Conservation (phyloP, 1,284 basidiomycete genomes). For the Apiotrichum domesticum region DNA sequence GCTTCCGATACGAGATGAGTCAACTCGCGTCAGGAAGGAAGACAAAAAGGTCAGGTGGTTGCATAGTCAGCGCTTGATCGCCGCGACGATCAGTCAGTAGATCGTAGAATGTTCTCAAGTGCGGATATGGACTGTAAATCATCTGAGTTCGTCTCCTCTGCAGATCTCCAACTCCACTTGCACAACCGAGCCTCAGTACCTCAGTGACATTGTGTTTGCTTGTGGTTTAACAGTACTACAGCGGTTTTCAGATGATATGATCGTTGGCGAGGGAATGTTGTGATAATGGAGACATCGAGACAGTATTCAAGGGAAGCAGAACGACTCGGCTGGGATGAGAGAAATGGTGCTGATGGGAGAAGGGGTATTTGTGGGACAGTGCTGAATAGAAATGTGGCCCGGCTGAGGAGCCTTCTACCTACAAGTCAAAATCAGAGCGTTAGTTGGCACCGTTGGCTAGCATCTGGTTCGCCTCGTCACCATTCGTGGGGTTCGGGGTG, state of each 20-base stretch:
- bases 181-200: too few species aligned
- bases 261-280: slow-evolving; percentile 1
- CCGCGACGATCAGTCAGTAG: too few species aligned
- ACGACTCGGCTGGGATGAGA: neutral
- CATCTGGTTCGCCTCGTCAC: slow-evolving; percentile 13
- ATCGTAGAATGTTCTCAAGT: too few species aligned
- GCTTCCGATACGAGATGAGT: too few species aligned
- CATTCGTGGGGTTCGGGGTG: slow-evolving; percentile 37
- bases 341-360: neutral
- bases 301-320: neutral
- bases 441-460: slow-evolving; percentile 6
- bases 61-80: too few species aligned
- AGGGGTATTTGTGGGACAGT: neutral
- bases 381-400: too few species aligned
- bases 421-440: neutral
- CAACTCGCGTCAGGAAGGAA: too few species aligned
- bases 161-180: neutral
- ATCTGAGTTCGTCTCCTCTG: too few species aligned
- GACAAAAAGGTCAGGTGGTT: too few species aligned
- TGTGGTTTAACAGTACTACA: neutral
- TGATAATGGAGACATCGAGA: neutral
- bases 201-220: neutral
- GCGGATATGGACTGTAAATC: too few species aligned
- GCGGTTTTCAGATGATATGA: neutral
- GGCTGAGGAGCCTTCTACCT: neutral